These are phyloP conservation scores for Kalmusia sp. DNA, from an alignment of 2,329 filamentous ascomycete genomes.

Conservation along the genomic window DNA sequence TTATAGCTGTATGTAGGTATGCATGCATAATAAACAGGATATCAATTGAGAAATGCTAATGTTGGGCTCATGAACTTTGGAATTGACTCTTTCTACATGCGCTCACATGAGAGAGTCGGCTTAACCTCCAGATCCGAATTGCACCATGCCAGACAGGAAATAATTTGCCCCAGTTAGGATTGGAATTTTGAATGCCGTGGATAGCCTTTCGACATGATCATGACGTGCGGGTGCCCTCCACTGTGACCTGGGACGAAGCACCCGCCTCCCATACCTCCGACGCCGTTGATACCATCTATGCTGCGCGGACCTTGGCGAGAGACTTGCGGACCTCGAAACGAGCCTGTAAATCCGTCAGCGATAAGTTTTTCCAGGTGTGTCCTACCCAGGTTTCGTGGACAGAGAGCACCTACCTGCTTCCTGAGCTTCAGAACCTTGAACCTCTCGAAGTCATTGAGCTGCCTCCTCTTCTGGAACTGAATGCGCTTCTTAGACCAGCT, in stretches of 20 bases:
- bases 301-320: slow-evolving; percentile 77
- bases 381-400: neutral
- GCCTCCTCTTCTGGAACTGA: slow-evolving; percentile 84
- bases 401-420: slow-evolving; percentile 79
- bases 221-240: slow-evolving; percentile 48
- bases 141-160: slow-evolving; percentile 48
- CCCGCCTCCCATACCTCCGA: slow-evolving; percentile 36
- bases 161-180: slow-evolving; percentile 45
- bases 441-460: slow-evolving; percentile 97
- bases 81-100: slow-evolving; percentile 49
- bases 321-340: slow-evolving; percentile 98
- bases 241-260: slow-evolving; percentile 38
- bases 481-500: slow-evolving; percentile 94
- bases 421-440: slow-evolving; percentile 99
- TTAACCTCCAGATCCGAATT: slow-evolving; percentile 50
- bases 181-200: slow-evolving; percentile 50
- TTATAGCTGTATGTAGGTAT: too few species aligned
- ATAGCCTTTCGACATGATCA: slow-evolving; percentile 46
- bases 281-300: slow-evolving; percentile 43
- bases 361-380: neutral
- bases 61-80: slow-evolving; percentile 48
- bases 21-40: too few species aligned
- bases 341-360: slow-evolving; percentile 57
- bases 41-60: slow-evolving; percentile 44
- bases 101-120: slow-evolving; percentile 48